Evolutionary conservation across 1,139 yeast species (phyloP).

Genomic region (Debaryomyces nepalensis): DNA sequence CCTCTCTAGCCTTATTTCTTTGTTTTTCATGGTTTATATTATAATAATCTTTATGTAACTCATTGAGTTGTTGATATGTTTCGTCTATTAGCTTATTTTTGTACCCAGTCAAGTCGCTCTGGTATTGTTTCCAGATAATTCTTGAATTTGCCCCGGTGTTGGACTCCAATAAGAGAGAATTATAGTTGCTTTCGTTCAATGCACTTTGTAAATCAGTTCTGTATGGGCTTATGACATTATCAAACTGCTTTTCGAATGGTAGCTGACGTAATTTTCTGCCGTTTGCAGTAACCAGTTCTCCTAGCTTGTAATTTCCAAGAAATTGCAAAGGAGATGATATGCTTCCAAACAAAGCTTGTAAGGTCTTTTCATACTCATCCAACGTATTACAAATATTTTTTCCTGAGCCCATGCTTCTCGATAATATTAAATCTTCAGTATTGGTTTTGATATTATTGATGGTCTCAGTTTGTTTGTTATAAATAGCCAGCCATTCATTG

Average conservation of each 20-base stretch:
- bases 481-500: constrained; percentile 40
- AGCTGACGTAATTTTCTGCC: constrained; percentile 20
- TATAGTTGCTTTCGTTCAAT: constrained; percentile 37
- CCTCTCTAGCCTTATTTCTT: constrained; percentile 22
- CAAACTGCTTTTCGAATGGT: constrained; percentile 39
- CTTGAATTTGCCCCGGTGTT: constrained; percentile 32
- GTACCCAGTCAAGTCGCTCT: constrained; percentile 25
- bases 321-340: constrained; percentile 41
- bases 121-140: constrained; percentile 42
- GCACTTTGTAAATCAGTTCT: constrained; percentile 30
- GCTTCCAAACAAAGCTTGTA: constrained; percentile 31
- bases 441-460: constrained; percentile 37
- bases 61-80: constrained; percentile 29
- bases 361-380: constrained; percentile 37
- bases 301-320: constrained; percentile 18
- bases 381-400: constrained; percentile 26
- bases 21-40: constrained; percentile 23
- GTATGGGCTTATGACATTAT: constrained; percentile 30
- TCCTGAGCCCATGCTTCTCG: constrained; percentile 21
- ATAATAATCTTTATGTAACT: constrained; percentile 33
- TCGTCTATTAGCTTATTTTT: constrained; percentile 30
- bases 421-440: constrained; percentile 37
- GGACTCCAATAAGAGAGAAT: constrained; percentile 27
- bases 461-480: constrained; percentile 39
- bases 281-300: constrained; percentile 14